Evolutionary conservation across 305 asterid species (phyloP).

Genomic region (Fraxinus ornus): DNA sequence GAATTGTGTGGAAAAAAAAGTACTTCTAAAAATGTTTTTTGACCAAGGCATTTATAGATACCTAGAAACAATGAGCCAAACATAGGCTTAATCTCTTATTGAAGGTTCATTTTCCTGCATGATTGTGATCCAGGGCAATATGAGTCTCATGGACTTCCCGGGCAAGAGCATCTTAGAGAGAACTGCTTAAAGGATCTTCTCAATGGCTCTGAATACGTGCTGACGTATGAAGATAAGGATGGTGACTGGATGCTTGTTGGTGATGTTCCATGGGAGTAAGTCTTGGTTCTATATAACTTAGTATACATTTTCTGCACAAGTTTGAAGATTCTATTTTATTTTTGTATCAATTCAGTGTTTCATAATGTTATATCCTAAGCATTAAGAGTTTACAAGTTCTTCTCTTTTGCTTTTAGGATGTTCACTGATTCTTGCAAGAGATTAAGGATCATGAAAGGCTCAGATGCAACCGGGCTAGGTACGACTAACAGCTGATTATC

Average conservation of each 20-base stretch:
- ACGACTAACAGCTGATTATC: slow-evolving; percentile 13
- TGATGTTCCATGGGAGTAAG: slow-evolving; percentile 82
- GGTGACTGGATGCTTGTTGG: slow-evolving; percentile 87
- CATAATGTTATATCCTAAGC: neutral
- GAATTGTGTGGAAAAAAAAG: neutral
- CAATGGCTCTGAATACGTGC: slow-evolving; percentile 70
- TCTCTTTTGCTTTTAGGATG: slow-evolving; percentile 53
- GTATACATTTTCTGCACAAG: neutral
- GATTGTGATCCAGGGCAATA: slow-evolving; percentile 54
- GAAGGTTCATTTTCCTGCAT: slow-evolving; percentile 16
- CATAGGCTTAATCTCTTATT: neutral
- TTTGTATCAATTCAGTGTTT: neutral
- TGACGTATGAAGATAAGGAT: slow-evolving; percentile 74
- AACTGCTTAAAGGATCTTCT: slow-evolving; percentile 61
- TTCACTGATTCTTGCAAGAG: slow-evolving; percentile 77
- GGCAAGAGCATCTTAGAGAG: slow-evolving; percentile 55
- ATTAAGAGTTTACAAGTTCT: neutral
- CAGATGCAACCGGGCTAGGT: slow-evolving; percentile 91
- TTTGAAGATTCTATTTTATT: neutral
- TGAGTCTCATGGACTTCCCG: slow-evolving; percentile 43
- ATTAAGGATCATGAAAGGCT: slow-evolving; percentile 82
- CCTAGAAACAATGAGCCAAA: neutral
- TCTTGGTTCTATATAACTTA: slow-evolving; percentile 6
- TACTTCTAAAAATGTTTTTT: neutral
- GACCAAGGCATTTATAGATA: neutral